Base-by-base conservation (phyloP, 768 basidiomycete genomes). In the Fistulinella prunicolor region DNA sequence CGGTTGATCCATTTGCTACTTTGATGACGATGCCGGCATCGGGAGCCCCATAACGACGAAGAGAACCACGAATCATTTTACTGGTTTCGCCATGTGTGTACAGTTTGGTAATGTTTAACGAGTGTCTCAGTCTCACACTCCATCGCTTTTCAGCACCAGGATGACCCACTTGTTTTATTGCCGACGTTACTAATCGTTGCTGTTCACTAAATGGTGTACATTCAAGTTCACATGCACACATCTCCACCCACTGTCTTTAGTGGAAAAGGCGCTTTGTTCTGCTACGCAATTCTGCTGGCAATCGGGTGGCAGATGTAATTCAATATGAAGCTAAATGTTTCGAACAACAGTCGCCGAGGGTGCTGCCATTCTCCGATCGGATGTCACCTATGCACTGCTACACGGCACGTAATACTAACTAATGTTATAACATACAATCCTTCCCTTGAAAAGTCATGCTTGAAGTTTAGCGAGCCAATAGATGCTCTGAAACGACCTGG, bases 1-100 rank as follows among this genome's bases (percentile, higher is more conserved):
- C 51, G 38, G 51, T 59, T 38, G 64, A 80, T 60, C 87, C 87
- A 44, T 89, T 89, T 60, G 76, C 79, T 48, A 88, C 86, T 89
- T 89, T 65, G 88, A 89, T 63, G 86, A 88, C 59, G 85, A 86
- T 61, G 73, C 78, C 48, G 58, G 58, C 28, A 64, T 72, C 29
- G 60, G 55, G 40, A 54, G 54, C 29, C 59, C 68, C 13, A 46
- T 53, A 3, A 63, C 58, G 55, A 59, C 66, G 50, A 77, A 74
- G 70, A 77, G 75, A 56, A 70, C 71, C 51, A 76, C 76, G 46
- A 82, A 83, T 64, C 80, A 82, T 2, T 82, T 82, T 52, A 42
- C 60, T 7, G 66, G 60, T 12, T 40, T 66, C 43, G 71, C 71
- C 4, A 29, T 72, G 37, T 73, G 60, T 59, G 46, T 24, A 19